These are phyloP conservation scores for Biscogniauxia marginata DNA, from an alignment of 2,329 filamentous ascomycete species.

Conservation along the genomic window DNA sequence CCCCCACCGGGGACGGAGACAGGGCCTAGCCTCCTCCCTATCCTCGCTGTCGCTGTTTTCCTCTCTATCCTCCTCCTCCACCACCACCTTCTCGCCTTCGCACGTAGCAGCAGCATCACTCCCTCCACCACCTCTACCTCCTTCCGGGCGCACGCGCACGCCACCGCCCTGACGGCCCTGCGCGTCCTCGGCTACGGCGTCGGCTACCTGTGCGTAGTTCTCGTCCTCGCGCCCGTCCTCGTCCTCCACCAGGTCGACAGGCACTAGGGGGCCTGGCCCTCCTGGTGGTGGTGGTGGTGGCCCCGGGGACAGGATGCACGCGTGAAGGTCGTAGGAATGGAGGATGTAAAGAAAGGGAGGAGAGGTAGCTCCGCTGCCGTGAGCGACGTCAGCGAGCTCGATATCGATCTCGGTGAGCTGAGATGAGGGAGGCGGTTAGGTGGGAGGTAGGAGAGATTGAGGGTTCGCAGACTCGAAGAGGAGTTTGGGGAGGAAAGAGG, in stretches of 20 bases:
- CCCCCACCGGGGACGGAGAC: no score
- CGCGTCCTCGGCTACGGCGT: slow-evolving; percentile 13
- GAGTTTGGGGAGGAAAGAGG: background rate
- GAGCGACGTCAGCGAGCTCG: background rate
- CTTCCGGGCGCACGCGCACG: slow-evolving; percentile 1
- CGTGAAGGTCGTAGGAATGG: background rate
- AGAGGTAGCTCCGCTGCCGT: no score
- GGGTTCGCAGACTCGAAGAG: background rate
- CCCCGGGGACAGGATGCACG: background rate
- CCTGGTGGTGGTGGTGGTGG: background rate
- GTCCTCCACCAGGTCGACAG: slow-evolving; percentile 19
- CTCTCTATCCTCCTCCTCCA: no score
- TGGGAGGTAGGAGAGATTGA: background rate
- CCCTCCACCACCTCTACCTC: background rate
- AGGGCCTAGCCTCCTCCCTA: no score
- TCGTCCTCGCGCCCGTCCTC: slow-evolving; percentile 16
- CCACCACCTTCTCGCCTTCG: no score
- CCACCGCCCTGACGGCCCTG: slow-evolving; percentile 3
- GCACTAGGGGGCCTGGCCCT: slow-evolving; percentile 18
- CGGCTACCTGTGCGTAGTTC: slow-evolving; percentile 13
- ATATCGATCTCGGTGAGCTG: background rate
- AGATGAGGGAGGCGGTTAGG: background rate
- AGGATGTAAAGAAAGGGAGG: background rate
- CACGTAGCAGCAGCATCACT: background rate
- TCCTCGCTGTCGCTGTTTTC: no score